Evolutionary conservation across 225 moss, liverwort and hornwort genomes (phyloP).

Genomic region (Thuidium tamariscinum): DNA sequence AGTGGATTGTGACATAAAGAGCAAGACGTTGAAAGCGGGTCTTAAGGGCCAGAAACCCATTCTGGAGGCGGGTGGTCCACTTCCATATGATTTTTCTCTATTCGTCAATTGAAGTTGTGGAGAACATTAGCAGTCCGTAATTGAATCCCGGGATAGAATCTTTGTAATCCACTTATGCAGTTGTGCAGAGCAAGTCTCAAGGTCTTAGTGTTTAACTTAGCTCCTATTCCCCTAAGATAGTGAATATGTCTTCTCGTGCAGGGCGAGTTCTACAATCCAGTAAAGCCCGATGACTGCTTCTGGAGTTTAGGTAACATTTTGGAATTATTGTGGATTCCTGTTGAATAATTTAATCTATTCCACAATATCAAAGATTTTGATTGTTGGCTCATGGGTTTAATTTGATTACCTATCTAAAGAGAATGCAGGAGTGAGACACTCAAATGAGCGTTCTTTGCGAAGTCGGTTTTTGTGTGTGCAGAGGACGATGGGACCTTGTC

Average conservation of each 20-base stretch:
- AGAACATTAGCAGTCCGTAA: not conserved
- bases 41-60: slow-evolving; percentile 52
- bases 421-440: not conserved
- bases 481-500: slow-evolving; percentile 57
- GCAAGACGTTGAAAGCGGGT: slow-evolving; percentile 47
- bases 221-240: not conserved
- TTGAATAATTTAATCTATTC: not conserved
- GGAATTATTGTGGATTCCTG: not conserved
- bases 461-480: not conserved
- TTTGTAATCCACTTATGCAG: not conserved
- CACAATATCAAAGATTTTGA: not conserved
- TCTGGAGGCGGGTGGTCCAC: slow-evolving; percentile 19
- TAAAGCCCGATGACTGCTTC: slow-evolving; percentile 51
- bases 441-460: not conserved
- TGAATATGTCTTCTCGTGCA: not conserved
- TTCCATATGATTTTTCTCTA: not conserved
- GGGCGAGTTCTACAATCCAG: slow-evolving; percentile 36
- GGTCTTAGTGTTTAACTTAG: not conserved
- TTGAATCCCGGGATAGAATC: no score
- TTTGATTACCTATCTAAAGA: not conserved
- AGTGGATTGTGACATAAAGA: slow-evolving; percentile 53
- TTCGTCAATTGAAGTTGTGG: not conserved
- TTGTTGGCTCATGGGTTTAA: not conserved
- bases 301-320: slow-evolving; percentile 57
- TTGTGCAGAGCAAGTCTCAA: not conserved